Base-by-base conservation (phyloP, 2,329 filamentous ascomycete species). In the Epichloe bromicola region DNA sequence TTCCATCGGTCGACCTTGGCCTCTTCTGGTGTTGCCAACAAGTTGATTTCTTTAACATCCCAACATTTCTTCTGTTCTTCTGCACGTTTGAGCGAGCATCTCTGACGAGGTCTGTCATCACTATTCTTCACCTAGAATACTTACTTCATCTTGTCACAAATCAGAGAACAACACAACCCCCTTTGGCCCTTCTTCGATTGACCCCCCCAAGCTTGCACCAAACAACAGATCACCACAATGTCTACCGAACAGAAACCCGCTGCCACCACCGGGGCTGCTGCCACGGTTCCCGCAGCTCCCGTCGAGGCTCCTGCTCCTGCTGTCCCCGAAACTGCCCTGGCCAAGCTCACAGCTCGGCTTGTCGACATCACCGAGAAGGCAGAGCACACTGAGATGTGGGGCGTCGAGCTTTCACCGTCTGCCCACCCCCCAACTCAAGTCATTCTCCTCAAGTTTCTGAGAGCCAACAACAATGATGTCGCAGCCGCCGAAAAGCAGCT, bases 381-480 rank as follows among this genome's bases (percentile, higher is more conserved):
- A 48, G 74, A 70, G 15, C 76, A 95, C 67, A 70, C 70, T 48
- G 89, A 96, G 73, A 86, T 96, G 76, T 97, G 90, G 81, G 90
- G 90, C 46, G 81, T 96, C 50, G 72, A 77, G 34, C 79, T 96
- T 43, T 67, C 67, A 10, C 20, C 37, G 14, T 67, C 70, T 19
- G 66, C 69, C 40, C 75, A 88, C 60, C 75, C 90, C 49, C 86
- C 86, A 50, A 89, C 86, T 46, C 83, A 86, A 63, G 83, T 95
- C 59, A 79, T 96, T 48, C 74, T 96, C 46, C 88, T 95, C 65
- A 97, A 96, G 73, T 96, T 90, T 70, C 79, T 97, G 51, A 87
- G 90, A 59, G 91, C 90, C 64, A 96, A 96, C 65, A 81, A 83
- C 55, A 83, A 84, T 55, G 82, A 94, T 61, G 65, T 88, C 6